Evolutionary conservation across 2,329 filamentous ascomycete genomes (phyloP).

Genomic region (Talaromyces marneffei): DNA sequence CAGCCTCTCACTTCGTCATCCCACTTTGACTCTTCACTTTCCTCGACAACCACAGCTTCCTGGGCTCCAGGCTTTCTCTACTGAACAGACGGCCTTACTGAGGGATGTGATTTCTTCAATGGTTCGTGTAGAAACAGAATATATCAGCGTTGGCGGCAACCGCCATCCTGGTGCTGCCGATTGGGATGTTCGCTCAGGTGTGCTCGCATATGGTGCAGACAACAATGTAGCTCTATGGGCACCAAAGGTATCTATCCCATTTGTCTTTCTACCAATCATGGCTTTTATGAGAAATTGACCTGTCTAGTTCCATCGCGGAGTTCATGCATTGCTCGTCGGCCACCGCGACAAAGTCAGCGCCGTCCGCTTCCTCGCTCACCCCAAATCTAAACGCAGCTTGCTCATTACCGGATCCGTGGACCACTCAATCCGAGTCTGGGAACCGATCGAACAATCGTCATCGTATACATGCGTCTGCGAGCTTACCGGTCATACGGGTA

Average conservation of each 20-base stretch:
- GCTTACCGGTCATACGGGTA: slow-evolving; percentile 61
- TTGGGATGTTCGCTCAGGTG: slow-evolving; percentile 64
- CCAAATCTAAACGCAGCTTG: slow-evolving; percentile 45
- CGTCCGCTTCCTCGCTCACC: slow-evolving; percentile 65
- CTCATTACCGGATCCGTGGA: slow-evolving; percentile 80
- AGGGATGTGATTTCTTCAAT: slow-evolving; percentile 23
- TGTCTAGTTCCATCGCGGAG: slow-evolving; percentile 46
- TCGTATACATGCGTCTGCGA: slow-evolving; percentile 43
- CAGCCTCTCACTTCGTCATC: background rate
- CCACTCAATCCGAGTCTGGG: slow-evolving; percentile 64
- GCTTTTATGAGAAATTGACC: background rate
- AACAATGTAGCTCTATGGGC: slow-evolving; percentile 85
- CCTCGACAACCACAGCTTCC: background rate
- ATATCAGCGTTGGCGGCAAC: slow-evolving; percentile 78
- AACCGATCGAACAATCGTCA: slow-evolving; percentile 21
- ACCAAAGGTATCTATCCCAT: slow-evolving; percentile 56
- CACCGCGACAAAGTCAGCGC: slow-evolving; percentile 78
- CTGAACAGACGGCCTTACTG: background rate
- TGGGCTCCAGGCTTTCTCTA: slow-evolving; percentile 10
- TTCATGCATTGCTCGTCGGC: slow-evolving; percentile 63
- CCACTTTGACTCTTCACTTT: background rate
- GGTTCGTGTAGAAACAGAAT: slow-evolving; percentile 41
- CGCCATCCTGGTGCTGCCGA: slow-evolving; percentile 84
- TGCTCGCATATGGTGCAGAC: slow-evolving; percentile 84
- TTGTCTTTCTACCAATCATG: background rate